Evolutionary conservation across 129 eudicot species (phyloP).

Genomic region (Solidago caesia): DNA sequence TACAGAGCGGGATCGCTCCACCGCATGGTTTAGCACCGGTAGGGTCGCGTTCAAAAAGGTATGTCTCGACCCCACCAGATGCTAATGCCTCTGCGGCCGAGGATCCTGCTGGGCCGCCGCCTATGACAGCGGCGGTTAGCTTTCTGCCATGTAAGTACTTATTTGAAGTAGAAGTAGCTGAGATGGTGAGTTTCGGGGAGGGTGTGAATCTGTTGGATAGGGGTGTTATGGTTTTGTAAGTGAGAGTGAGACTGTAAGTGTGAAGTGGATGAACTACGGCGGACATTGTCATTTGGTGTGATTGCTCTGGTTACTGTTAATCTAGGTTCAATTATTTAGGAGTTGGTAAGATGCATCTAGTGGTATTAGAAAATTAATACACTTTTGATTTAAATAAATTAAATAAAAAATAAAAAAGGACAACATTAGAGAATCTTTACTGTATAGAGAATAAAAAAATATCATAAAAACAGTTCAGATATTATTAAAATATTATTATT

Average conservation of each 20-base stretch:
- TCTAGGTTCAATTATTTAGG: background rate
- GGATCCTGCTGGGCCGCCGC: slow-evolving; percentile 98
- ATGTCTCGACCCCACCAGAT: slow-evolving; percentile 80
- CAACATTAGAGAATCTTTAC: too few relatives aligned
- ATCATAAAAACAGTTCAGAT: too few relatives aligned
- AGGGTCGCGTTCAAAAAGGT: slow-evolving; percentile 68
- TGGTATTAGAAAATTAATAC: background rate
- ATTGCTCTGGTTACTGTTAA: background rate
- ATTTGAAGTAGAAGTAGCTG: slow-evolving; percentile 52
- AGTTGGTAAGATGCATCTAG: too few relatives aligned
- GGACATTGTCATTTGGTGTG: slow-evolving; percentile 22
- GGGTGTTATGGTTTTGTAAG: slow-evolving; percentile 23
- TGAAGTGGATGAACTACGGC: slow-evolving; percentile 37
- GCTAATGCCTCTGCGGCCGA: slow-evolving; percentile 88
- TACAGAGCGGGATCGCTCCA: slow-evolving; percentile 93
- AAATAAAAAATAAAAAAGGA: too few relatives aligned
- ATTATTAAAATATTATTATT: too few relatives aligned
- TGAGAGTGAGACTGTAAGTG: slow-evolving; percentile 18
- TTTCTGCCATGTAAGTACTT: slow-evolving; percentile 63
- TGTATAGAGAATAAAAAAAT: too few relatives aligned
- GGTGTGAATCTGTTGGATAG: slow-evolving; percentile 20
- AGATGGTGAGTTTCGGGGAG: slow-evolving; percentile 29
- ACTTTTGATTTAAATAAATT: too few relatives aligned
- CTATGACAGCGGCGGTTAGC: slow-evolving; percentile 80
- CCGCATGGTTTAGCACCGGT: slow-evolving; percentile 95